Evolutionary conservation across 192 early-diverging fungal genomes (phyloP), one percentile per base, ranked within the genome.

Genomic region (Backusella mclennaniae): DNA sequence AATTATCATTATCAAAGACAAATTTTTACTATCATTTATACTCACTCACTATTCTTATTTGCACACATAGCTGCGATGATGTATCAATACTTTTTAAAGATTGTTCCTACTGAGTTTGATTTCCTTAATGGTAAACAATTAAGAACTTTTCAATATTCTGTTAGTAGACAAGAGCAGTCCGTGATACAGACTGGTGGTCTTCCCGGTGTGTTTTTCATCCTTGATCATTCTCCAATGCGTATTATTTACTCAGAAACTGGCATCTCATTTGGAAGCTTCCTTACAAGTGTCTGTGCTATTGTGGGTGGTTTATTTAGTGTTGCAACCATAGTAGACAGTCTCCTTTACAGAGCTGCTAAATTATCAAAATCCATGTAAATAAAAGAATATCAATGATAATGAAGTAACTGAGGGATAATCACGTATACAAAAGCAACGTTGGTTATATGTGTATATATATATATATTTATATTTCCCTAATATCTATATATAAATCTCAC

Each of bases 221-320:
- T 90, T 81, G 97, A 98, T 44, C 97, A 97, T 75, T 96, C 96
- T 42, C 96, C 97, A 15, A 97, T 98, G 97, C 88, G 93, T 66
- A 92, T 98, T 33, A 90, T 91, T 33, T 94, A 97, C 80, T 87
- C 83, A 4, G 93, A 98, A 84, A 83, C 89, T 56, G 86, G 89
- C 41, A 92, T 91, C 71, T 93, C 95, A 21, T 92, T 98, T 71
- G 84, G 90, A 15, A 90, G 91, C 66, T 95, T 98, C 80, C 79
- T 98, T 39, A 96, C 95, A 29, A 90, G 93, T 42, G 83, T 95
- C 12, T 98, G 97, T 78, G 96, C 96, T 17, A 95, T 98, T 77
- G 89, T 98, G 1, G 96, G 97, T 56, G 97, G 96, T 29, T 89
- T 98, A 42, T 96, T 93, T 79, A 97, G 96, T n/a, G 95, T 98